Evolutionary conservation across 306 rosid genomes (phyloP).

Genomic region (Trichosanthes cucumerina): DNA sequence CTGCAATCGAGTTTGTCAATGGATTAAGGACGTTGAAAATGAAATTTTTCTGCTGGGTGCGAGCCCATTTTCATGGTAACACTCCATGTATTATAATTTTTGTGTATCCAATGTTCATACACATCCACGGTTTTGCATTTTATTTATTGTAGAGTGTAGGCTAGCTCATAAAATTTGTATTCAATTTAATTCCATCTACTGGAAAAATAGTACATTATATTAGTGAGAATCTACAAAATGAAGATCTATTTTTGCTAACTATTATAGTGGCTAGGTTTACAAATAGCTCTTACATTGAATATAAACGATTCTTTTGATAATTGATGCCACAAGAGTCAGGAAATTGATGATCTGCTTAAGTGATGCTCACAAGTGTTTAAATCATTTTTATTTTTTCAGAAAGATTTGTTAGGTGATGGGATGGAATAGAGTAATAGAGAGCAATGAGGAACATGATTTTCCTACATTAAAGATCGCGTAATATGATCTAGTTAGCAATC

Average conservation of each 20-base stretch:
- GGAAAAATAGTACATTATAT: neutral
- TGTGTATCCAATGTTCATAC: slow-evolving; percentile 18
- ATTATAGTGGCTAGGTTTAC: neutral
- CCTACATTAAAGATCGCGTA: neutral
- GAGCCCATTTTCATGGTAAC: slow-evolving; percentile 96
- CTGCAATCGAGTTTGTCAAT: slow-evolving; percentile 91
- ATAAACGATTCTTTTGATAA: neutral
- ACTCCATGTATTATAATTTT: slow-evolving; percentile 36
- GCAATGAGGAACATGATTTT: neutral
- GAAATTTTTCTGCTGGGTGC: slow-evolving; percentile 94
- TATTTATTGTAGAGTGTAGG: neutral
- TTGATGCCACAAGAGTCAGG: neutral
- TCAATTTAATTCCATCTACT: neutral
- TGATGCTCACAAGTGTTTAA: neutral
- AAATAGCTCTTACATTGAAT: neutral
- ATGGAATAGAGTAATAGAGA: neutral
- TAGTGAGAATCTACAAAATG: neutral
- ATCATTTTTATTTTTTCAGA: neutral
- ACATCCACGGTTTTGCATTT: slow-evolving; percentile 8
- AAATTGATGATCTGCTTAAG: neutral
- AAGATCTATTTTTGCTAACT: neutral
- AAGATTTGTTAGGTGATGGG: neutral
- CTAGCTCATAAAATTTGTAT: slow-evolving; percentile 3
- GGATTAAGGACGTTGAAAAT: slow-evolving; percentile 91
- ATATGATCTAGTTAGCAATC: neutral